phyloP scores from a whole-genome alignment of 768 basidiomycete species.

The Phlegmacium glaucopus region DNA sequence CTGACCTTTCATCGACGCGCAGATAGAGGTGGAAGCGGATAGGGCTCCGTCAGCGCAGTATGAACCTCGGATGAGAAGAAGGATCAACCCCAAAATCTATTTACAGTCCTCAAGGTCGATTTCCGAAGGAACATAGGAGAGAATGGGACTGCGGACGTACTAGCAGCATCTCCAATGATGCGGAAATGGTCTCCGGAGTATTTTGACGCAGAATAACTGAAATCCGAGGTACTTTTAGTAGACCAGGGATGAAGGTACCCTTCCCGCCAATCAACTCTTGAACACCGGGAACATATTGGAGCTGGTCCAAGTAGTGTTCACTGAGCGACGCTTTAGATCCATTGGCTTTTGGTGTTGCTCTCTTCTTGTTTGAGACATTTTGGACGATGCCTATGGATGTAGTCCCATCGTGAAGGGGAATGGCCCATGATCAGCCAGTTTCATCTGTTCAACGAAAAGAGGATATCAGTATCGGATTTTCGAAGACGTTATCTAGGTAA shows the following conservation, averaged over 20 bases:
- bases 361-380: constrained; percentile 29
- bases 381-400: constrained; percentile 50
- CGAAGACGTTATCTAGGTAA: too few species aligned
- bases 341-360: constrained; percentile 14
- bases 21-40: constrained; percentile 35
- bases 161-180: constrained; percentile 39
- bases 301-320: constrained; percentile 35
- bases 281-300: constrained; percentile 32
- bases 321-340: constrained; percentile 17
- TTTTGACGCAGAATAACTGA: constrained; percentile 30
- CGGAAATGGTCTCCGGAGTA: constrained; percentile 35
- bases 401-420: constrained; percentile 48
- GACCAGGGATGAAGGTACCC: constrained; percentile 16
- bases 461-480: too few species aligned
- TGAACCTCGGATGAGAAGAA: constrained; percentile 46
- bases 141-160: constrained; percentile 23
- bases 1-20: constrained; percentile 31
- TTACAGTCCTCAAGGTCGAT: too few species aligned
- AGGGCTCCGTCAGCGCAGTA: constrained; percentile 38
- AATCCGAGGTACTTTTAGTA: constrained; percentile 30
- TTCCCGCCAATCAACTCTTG: constrained; percentile 24
- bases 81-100: constrained; percentile 45
- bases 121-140: too few species aligned
- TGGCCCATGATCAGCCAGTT: constrained; percentile 55
- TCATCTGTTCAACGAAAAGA: too few species aligned